Conservation (phyloP, 139 green algal species). For the Tetraselmis chui region DNA sequence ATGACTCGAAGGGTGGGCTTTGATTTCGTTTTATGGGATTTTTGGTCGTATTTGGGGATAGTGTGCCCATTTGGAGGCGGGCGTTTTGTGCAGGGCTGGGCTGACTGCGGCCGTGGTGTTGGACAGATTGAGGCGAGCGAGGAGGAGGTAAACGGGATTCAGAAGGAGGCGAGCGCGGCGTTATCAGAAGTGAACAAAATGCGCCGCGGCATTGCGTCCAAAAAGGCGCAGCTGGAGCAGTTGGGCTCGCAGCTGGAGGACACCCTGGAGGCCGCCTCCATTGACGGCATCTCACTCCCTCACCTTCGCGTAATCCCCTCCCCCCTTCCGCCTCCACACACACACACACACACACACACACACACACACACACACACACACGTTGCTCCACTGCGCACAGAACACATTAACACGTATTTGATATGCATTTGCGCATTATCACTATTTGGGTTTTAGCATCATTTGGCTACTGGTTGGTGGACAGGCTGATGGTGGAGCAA, state of each 20-base stretch:
- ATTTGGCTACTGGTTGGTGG: conserved; percentile 11
- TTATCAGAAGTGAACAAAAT: conserved; percentile 36
- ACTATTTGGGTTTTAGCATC: background rate
- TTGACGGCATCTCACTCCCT: conserved; percentile 32
- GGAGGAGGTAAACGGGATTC: background rate
- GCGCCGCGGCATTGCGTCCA: conserved; percentile 11
- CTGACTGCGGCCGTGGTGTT: background rate
- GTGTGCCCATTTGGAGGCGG: background rate
- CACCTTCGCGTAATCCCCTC: background rate
- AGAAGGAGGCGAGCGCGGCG: conserved; percentile 30
- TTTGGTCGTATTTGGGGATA: too few relatives aligned
- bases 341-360: too few relatives aligned
- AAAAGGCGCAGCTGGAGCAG: conserved; percentile 25
- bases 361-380: too few relatives aligned
- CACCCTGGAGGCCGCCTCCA: conserved; percentile 32
- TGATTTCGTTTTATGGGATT: too few relatives aligned
- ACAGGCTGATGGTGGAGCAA: conserved; percentile 5
- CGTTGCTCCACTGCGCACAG: too few relatives aligned
- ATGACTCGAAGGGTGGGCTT: too few relatives aligned
- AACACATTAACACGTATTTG: too few relatives aligned
- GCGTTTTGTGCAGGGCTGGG: background rate
- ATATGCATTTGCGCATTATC: background rate
- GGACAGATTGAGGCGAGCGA: background rate
- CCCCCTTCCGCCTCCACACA: too few relatives aligned
- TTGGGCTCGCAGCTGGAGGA: conserved; percentile 9